These are phyloP conservation scores for Fusarium nodosum DNA, from an alignment of 2,329 filamentous ascomycete genomes.

Conservation along the genomic window DNA sequence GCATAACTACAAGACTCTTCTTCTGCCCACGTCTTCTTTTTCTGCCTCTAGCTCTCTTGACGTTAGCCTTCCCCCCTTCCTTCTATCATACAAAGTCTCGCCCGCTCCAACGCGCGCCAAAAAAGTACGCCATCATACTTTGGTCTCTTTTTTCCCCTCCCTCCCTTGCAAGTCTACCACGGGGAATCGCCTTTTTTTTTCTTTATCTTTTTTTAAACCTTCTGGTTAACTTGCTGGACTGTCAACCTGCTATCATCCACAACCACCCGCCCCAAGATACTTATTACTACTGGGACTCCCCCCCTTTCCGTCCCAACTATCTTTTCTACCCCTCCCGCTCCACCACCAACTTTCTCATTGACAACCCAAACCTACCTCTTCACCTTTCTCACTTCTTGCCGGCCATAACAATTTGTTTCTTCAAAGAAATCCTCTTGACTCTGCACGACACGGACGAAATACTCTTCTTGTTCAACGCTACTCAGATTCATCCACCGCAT, in stretches of 20 bases:
- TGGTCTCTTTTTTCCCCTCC: constrained; percentile 17
- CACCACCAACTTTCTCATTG: constrained; percentile 48
- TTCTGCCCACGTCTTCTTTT: constrained; percentile 35
- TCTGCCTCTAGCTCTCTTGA: constrained; percentile 42
- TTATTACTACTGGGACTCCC: constrained; percentile 50
- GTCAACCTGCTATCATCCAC: constrained; percentile 5
- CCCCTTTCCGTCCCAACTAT: constrained; percentile 43
- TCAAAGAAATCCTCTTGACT: constrained; percentile 30
- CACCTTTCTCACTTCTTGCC: constrained; percentile 38
- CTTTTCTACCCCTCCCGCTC: constrained; percentile 48
- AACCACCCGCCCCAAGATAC: constrained; percentile 28
- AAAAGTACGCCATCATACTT: constrained; percentile 42
- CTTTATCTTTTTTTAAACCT: constrained; percentile 38
- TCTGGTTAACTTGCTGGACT: constrained; percentile 18
- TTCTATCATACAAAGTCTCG: constrained; percentile 34
- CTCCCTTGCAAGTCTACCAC: constrained; percentile 36
- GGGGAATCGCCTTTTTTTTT: constrained; percentile 45
- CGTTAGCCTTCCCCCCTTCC: constrained; percentile 33
- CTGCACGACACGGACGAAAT: constrained; percentile 26
- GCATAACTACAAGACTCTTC: constrained; percentile 42
- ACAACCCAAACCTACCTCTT: constrained; percentile 48
- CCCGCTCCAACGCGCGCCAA: constrained; percentile 35
- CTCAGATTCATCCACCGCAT: constrained; percentile 15
- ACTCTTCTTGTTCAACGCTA: constrained; percentile 18
- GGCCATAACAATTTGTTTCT: constrained; percentile 34